Evolutionary conservation across 2,329 filamentous ascomycete genomes (phyloP).

Genomic region (Ilyonectria destructans): DNA sequence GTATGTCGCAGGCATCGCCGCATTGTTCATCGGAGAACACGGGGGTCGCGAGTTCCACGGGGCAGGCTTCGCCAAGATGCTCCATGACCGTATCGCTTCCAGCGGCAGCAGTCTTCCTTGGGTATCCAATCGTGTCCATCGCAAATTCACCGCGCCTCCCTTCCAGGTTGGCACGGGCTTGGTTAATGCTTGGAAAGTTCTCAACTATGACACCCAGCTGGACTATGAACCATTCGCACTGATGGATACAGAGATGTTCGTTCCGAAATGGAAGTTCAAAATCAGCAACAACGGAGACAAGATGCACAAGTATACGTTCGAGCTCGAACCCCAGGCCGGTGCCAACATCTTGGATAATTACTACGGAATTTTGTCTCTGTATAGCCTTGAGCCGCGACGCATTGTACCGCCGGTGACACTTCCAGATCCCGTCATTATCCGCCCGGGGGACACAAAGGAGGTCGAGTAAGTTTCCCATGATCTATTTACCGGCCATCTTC

Average conservation of each 20-base stretch:
- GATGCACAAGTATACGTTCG: constrained; percentile 59
- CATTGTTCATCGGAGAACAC: constrained; percentile 61
- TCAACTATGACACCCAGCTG: constrained; percentile 58
- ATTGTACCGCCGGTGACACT: constrained; percentile 52
- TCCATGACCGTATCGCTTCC: constrained; percentile 55
- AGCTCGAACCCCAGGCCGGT: constrained; percentile 60
- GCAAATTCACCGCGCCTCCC: constrained; percentile 50
- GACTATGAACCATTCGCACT: constrained; percentile 63
- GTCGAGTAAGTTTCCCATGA: constrained; percentile 43
- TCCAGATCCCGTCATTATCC: constrained; percentile 47
- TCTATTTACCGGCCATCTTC: neutral
- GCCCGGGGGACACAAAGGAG: constrained; percentile 50
- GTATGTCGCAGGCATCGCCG: constrained; percentile 68
- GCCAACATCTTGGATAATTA: constrained; percentile 52
- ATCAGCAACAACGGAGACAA: constrained; percentile 63
- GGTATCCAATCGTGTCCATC: constrained; percentile 42
- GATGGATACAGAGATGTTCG: constrained; percentile 65
- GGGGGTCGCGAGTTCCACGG: constrained; percentile 61
- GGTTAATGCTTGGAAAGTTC: constrained; percentile 63
- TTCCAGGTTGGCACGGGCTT: constrained; percentile 65
- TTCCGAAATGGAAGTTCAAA: constrained; percentile 51
- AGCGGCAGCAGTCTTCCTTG: constrained; percentile 54
- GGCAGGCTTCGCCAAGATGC: constrained; percentile 51
- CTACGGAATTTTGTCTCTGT: constrained; percentile 50
- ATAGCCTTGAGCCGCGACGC: constrained; percentile 46